phyloP scores from a whole-genome alignment of 208 protist species.

The Phytomonas serpens region DNA sequence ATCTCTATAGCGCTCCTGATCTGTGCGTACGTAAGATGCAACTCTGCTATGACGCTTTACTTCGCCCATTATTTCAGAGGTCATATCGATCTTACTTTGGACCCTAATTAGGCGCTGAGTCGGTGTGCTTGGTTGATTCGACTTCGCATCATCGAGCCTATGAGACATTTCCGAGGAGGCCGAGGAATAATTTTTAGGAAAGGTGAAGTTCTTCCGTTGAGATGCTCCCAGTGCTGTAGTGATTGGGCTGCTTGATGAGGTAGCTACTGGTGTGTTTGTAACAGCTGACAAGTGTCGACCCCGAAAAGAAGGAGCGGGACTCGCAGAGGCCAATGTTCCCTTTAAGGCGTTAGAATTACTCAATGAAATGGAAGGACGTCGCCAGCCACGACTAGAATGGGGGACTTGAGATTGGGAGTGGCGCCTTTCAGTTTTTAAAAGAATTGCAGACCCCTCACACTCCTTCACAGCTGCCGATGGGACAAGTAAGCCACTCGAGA shows the following conservation, averaged over 20 bases:
- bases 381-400: neutral
- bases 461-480: neutral
- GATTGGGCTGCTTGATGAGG: neutral
- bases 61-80: conserved; percentile 16
- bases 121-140: neutral
- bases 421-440: neutral
- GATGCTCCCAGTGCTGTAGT: neutral
- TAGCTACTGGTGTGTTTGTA: neutral
- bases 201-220: neutral
- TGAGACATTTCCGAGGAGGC: neutral
- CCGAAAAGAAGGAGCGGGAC: neutral
- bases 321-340: neutral
- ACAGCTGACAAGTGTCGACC: neutral
- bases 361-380: neutral
- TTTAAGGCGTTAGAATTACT: neutral
- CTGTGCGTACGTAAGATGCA: conserved; percentile 18
- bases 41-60: conserved; percentile 3
- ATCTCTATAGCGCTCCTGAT: conserved; percentile 30
- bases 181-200: neutral
- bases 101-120: conserved; percentile 19
- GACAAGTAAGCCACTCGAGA: neutral
- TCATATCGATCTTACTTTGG: conserved; percentile 21
- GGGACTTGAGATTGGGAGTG: neutral
- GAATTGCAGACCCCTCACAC: neutral
- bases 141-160: neutral